Percentiles rank a stretch among this genome's conserved stretches.
Conservation (phyloP, 1,284 basidiomycete genomes). For the Ceratobasidium sp. region DNA sequence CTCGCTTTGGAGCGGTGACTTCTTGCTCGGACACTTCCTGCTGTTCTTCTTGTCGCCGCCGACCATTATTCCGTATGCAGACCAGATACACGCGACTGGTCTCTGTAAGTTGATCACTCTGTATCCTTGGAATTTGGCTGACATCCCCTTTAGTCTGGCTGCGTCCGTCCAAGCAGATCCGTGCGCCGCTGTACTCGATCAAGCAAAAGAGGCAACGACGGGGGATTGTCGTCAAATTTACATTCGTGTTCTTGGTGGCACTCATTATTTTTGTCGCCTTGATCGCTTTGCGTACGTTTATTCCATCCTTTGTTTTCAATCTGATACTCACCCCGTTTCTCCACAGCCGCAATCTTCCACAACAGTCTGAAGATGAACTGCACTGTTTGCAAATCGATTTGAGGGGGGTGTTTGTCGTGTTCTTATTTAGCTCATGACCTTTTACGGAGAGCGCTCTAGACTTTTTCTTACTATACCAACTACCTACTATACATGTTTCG, state of each 20-base stretch:
- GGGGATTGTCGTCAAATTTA: conserved; percentile 78
- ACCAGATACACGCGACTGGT: conserved; percentile 89
- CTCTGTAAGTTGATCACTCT: conserved; percentile 74
- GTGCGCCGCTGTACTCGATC: conserved; percentile 90
- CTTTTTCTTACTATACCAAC: conserved; percentile 34
- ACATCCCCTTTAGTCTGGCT: conserved; percentile 66
- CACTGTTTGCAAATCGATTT: conserved; percentile 73
- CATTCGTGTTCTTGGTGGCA: conserved; percentile 80
- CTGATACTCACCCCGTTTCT: conserved; percentile 31
- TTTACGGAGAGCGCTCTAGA: conserved; percentile 21
- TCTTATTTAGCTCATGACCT: conserved; percentile 16
- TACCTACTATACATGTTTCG: conserved; percentile 30
- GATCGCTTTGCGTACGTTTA: conserved; percentile 74
- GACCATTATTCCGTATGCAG: conserved; percentile 85
- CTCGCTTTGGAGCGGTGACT: conserved; percentile 93
- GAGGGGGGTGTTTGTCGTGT: conserved; percentile 50
- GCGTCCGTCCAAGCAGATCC: conserved; percentile 88
- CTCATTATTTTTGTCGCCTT: conserved; percentile 82
- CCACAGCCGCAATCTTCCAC: conserved; percentile 69
- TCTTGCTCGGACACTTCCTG: conserved; percentile 71
- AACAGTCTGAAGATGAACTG: conserved; percentile 67
- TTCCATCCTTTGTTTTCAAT: background rate
- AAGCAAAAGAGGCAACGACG: conserved; percentile 87
- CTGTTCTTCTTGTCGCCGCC: conserved; percentile 83
- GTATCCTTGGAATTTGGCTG: conserved; percentile 45